phyloP scores from a whole-genome alignment of 306 rosid species.

The Cucumis cinereus region DNA sequence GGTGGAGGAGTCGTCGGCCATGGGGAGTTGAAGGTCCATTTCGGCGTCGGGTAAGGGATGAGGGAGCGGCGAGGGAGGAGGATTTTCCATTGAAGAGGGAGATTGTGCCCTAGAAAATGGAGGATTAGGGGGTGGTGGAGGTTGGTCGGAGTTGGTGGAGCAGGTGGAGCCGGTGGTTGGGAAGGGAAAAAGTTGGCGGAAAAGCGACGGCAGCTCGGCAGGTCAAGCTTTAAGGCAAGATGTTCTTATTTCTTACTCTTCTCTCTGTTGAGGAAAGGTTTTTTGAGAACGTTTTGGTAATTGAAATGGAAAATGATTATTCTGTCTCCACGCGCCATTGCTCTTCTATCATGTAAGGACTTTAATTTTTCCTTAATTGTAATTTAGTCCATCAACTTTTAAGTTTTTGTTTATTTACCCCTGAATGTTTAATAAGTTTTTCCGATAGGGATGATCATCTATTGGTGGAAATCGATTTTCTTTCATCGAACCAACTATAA shows the following conservation, averaged over 20 bases:
- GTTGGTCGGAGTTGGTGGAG: neutral
- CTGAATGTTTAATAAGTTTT: too few relatives aligned
- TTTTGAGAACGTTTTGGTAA: too few relatives aligned
- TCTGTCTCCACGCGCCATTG: too few relatives aligned
- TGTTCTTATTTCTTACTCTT: neutral
- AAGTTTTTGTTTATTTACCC: too few relatives aligned
- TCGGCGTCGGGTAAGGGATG: neutral
- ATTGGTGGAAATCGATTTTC: too few relatives aligned
- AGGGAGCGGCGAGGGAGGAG: neutral
- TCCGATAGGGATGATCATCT: too few relatives aligned
- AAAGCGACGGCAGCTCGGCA: neutral
- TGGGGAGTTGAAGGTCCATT: slow-evolving; percentile 21
- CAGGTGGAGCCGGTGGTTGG: neutral
- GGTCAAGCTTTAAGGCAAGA: neutral
- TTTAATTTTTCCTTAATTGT: too few relatives aligned
- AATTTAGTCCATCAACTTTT: too few relatives aligned
- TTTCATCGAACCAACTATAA: too few relatives aligned
- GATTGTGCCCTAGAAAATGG: neutral
- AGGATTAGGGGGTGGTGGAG: neutral
- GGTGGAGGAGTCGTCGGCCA: slow-evolving; percentile 18
- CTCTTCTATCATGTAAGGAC: too few relatives aligned
- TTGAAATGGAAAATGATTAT: too few relatives aligned
- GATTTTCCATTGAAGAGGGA: neutral
- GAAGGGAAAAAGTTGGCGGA: slow-evolving; percentile 1
- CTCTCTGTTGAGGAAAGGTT: neutral